Evolutionary conservation across 164 flowering plant genomes (phyloP), one percentile per base, ranked within the genome.

Genomic region (Sedum album): DNA sequence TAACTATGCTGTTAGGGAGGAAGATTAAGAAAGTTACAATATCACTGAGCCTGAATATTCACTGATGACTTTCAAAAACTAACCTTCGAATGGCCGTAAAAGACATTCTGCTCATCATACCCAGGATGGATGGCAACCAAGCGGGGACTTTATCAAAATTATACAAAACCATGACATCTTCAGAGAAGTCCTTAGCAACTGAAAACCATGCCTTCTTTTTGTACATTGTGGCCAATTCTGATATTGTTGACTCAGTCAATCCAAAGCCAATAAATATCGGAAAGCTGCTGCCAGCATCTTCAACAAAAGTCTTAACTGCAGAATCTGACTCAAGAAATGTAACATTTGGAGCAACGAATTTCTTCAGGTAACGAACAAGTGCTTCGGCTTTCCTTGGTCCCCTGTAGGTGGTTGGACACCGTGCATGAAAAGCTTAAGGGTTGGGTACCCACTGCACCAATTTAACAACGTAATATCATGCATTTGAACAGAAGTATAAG

Each of bases 131-230:
- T 67, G 64, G 88, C 74, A 23, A 85, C 89, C 79, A 95, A 73
- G 97, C 94, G 72, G 99, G 99, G 72, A 80, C 83, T 74, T 95
- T 95, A 77, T 92, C 97, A 80, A 95, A 92, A 80, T 90, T 90
- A 79, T 92, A 84, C 2, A 71, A 68, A 30, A 82, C 69, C 97
- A 92, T 90, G 31, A 70, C 70, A 5, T 93, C 89, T 69, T 92
- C 97, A 8, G 97, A 85, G 73, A 86, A 86, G 79, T 80, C 94
- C 69, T 85, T 89, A 48, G 97, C 93, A 69, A 90, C 85, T 67
- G 99, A 73, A 85, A 95, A 92, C 99, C 99, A 95, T 35, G 97
- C 97, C 65, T 84, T 95, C 66, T 85, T 90, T 88, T 90, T 95
- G 78, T 90, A 88, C 71, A 87, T 86, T 26, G 72, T 71, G 30